phyloP scores from a whole-genome alignment of 2,329 filamentous ascomycete species.

The Metarhizium rileyi region DNA sequence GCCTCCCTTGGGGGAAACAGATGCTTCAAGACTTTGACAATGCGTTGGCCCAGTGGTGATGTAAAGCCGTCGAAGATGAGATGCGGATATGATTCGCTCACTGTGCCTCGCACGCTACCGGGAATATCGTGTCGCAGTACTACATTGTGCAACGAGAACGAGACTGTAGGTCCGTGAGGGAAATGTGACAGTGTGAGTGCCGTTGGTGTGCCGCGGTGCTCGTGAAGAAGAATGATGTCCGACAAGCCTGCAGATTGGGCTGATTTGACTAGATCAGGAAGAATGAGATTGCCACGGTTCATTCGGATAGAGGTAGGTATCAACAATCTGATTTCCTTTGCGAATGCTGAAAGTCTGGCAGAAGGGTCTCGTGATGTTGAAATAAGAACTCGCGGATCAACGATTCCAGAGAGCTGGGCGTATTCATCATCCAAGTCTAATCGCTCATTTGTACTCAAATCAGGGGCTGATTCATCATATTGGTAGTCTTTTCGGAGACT shows the following conservation, averaged over 20 bases:
- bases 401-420: conserved; percentile 76
- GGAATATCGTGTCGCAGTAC: conserved; percentile 89
- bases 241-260: conserved; percentile 72
- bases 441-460: conserved; percentile 57
- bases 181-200: conserved; percentile 81
- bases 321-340: conserved; percentile 80
- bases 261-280: conserved; percentile 75
- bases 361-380: conserved; percentile 87
- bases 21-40: conserved; percentile 88
- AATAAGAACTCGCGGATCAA: conserved; percentile 80
- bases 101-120: conserved; percentile 74
- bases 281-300: conserved; percentile 83
- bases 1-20: conserved; percentile 84
- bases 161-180: conserved; percentile 70
- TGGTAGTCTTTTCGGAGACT: conserved; percentile 77
- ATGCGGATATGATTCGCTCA: conserved; percentile 87
- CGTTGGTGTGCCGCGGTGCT: conserved; percentile 86
- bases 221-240: conserved; percentile 81
- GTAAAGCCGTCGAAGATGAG: conserved; percentile 93
- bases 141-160: conserved; percentile 86
- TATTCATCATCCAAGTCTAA: conserved; percentile 84
- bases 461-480: conserved; percentile 76
- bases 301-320: conserved; percentile 78
- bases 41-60: conserved; percentile 66
- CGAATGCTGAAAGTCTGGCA: conserved; percentile 75